A percentile compares a stretch with the other conserved stretches of the same genome.
phyloP scores from a whole-genome alignment of 2,329 filamentous ascomycete genomes.

The Sporothrix luriei region DNA sequence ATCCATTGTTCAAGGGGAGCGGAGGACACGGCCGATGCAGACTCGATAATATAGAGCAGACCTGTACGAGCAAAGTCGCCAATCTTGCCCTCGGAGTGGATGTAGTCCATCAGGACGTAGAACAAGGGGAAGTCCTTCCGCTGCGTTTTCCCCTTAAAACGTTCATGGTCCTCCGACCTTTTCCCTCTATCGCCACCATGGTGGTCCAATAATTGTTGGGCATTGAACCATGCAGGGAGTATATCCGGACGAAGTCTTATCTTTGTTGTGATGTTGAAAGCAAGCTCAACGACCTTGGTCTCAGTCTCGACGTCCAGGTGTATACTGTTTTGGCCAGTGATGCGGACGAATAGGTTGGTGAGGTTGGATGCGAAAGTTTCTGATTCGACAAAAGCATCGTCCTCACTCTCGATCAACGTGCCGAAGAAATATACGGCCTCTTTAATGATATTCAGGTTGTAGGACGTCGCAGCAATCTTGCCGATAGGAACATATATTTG shows the following conservation, averaged over 20 bases:
- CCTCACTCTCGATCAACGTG: slow-evolving; percentile 91
- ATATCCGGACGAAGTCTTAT: slow-evolving; percentile 87
- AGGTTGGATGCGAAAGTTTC: slow-evolving; percentile 81
- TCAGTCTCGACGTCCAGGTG: slow-evolving; percentile 80
- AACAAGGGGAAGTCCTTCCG: slow-evolving; percentile 94
- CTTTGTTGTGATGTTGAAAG: slow-evolving; percentile 96
- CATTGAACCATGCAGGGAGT: slow-evolving; percentile 87
- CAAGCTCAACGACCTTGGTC: slow-evolving; percentile 83
- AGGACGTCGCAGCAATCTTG: slow-evolving; percentile 82
- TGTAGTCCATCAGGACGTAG: slow-evolving; percentile 93
- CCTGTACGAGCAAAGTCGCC: slow-evolving; percentile 96
- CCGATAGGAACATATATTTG: slow-evolving; percentile 89
- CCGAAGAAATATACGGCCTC: slow-evolving; percentile 86
- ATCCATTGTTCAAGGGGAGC: slow-evolving; percentile 89
- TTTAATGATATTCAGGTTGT: slow-evolving; percentile 82
- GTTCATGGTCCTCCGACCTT: slow-evolving; percentile 65
- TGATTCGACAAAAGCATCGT: slow-evolving; percentile 91
- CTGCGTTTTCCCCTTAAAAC: slow-evolving; percentile 81
- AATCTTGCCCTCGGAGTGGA: slow-evolving; percentile 90
- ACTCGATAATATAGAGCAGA: slow-evolving; percentile 92
- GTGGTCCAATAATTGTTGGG: slow-evolving; percentile 45
- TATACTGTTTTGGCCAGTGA: slow-evolving; percentile 72
- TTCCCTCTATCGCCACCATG: slow-evolving; percentile 5
- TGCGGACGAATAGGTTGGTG: slow-evolving; percentile 80
- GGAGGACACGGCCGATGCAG: slow-evolving; percentile 82